Evolutionary conservation across 31 red algal species (phyloP), one percentile per base, ranked within the genome.

Genomic region (Porphyra umbilicalis): DNA sequence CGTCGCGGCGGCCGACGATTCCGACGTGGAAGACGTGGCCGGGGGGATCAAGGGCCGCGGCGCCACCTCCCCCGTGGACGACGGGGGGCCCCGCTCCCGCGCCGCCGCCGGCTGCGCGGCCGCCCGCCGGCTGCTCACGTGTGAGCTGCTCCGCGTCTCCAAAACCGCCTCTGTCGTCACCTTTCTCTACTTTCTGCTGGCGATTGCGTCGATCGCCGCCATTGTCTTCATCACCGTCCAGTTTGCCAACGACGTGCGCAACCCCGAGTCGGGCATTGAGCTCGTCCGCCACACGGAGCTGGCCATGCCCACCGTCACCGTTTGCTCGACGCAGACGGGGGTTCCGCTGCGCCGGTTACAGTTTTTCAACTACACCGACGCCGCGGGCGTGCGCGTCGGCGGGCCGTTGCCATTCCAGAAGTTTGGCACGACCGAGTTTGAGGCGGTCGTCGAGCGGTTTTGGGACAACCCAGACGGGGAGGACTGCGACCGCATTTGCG

Each of bases 381-480:
- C 87, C 33, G 34, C 34, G n/a, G 81, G 81, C 4, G 42, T 40
- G 16, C 7, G 10, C 1, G 75, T 35, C 16, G 30, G 6, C 6
- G 81, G 82, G 0, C 9, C 81, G 6, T 75, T 38, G 3, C 57
- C 57, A 29, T 4, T 6, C 57, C 1, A 0, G 6, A 32, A 57
- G 31, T 2, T 20, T 8, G 39, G 34, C 30, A 35, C 35, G 32
- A 20, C 13, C 9, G 81, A 77, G 74, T 89, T 89, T 57, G 39
- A 76, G 75, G 10, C 9, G 30, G 87, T 75, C 34, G 87, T 89
- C 9, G 87, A 89, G 31, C 46, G 87, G n/a, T 89, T 84, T 75
- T 89, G 87, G 87, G 87, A 89, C 81, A 89, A 89, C 76, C 87
- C 87, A 4, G 13, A 38, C 30, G 38, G 16, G 32, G 87, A 89